These are phyloP conservation scores for Waltergamsia citrina DNA, from an alignment of 2,329 filamentous ascomycete species.

Conservation along the genomic window DNA sequence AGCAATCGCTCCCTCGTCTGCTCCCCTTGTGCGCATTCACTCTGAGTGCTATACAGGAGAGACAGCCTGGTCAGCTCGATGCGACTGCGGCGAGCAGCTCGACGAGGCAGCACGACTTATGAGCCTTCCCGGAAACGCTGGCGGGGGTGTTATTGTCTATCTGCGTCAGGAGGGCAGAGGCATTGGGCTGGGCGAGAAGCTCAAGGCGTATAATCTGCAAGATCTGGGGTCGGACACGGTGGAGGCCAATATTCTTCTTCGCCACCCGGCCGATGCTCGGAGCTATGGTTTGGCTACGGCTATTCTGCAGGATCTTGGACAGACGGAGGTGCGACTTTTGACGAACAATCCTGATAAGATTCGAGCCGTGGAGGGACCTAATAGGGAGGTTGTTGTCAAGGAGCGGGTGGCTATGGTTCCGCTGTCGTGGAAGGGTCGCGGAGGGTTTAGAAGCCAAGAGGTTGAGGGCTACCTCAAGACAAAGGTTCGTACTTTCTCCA, in stretches of 20 bases:
- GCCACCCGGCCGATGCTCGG: constrained; percentile 88
- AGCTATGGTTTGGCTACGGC: constrained; percentile 96
- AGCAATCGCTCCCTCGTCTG: not conserved
- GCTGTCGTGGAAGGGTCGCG: constrained; percentile 78
- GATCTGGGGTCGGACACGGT: constrained; percentile 97
- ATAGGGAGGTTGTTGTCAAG: constrained; percentile 75
- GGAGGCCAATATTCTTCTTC: constrained; percentile 81
- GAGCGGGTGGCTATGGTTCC: constrained; percentile 95
- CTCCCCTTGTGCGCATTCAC: constrained; percentile 84
- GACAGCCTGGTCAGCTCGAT: constrained; percentile 95
- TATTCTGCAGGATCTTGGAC: constrained; percentile 79
- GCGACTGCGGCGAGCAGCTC: constrained; percentile 95
- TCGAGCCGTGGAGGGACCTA: constrained; percentile 83
- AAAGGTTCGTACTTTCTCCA: constrained; percentile 70
- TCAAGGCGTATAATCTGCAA: constrained; percentile 97
- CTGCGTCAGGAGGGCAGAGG: constrained; percentile 91
- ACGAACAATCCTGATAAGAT: constrained; percentile 99
- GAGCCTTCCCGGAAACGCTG: constrained; percentile 55
- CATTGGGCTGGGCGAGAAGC: constrained; percentile 88
- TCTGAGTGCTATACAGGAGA: constrained; percentile 98
- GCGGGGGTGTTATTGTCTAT: constrained; percentile 89
- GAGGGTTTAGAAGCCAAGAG: constrained; percentile 78
- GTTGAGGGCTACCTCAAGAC: constrained; percentile 91
- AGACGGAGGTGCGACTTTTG: constrained; percentile 68
- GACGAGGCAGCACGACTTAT: constrained; percentile 94